phyloP scores from a whole-genome alignment of 2,329 filamentous ascomycete genomes.

The Penicillium frequentans region DNA sequence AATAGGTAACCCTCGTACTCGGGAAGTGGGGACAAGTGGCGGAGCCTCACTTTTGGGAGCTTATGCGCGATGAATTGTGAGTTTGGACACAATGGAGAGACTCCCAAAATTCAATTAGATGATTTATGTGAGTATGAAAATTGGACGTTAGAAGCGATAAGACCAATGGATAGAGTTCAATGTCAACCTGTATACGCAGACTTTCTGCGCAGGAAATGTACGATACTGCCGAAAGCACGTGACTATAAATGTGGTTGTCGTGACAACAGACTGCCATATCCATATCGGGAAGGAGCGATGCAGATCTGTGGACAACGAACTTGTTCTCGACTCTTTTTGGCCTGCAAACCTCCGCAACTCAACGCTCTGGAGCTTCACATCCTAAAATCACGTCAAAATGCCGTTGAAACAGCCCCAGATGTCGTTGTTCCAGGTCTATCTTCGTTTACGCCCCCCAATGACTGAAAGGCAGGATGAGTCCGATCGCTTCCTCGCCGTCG shows the following conservation, averaged over 20 bases:
- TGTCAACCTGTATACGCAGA: background rate
- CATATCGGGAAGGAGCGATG: slow-evolving; percentile 3
- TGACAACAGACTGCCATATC: slow-evolving; percentile 7
- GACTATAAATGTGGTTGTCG: slow-evolving; percentile 3
- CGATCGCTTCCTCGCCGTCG: slow-evolving; percentile 76
- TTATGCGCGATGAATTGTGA: background rate
- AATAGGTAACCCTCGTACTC: slow-evolving; percentile 5
- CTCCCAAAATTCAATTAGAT: background rate
- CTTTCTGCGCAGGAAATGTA: background rate
- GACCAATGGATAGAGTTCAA: background rate
- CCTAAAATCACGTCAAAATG: slow-evolving; percentile 15
- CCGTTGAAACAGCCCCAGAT: slow-evolving; percentile 50
- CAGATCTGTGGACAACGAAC: slow-evolving; percentile 14
- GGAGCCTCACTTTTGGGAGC: background rate
- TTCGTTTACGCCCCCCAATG: slow-evolving; percentile 74
- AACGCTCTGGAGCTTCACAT: slow-evolving; percentile 2
- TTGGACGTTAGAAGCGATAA: background rate
- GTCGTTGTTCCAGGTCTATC: slow-evolving; percentile 84
- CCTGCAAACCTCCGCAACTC: slow-evolving; percentile 9
- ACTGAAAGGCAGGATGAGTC: slow-evolving; percentile 41
- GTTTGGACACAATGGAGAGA: background rate
- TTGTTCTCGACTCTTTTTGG: slow-evolving; percentile 4
- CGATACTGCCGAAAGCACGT: background rate
- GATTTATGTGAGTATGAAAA: background rate
- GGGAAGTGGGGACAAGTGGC: background rate